Conservation (phyloP, 23 red algal species). For the Gracilaria gracilis region DNA sequence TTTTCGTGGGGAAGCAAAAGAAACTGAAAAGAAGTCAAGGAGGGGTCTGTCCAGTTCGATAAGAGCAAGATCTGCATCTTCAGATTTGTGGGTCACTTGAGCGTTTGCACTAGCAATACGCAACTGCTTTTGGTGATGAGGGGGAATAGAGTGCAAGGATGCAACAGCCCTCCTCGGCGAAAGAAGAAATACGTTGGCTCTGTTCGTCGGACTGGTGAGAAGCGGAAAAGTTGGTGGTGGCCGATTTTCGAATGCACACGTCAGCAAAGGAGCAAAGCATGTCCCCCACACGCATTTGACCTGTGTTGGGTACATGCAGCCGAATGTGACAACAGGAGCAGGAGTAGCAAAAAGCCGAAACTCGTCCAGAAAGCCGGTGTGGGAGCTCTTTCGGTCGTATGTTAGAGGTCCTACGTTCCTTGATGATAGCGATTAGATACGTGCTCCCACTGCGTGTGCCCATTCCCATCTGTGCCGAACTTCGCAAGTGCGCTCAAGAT, state of each 20-base stretch:
- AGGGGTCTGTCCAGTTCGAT: conserved; percentile 1
- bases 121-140: background rate
- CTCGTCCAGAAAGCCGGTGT: background rate
- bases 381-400: background rate
- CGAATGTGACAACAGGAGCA: background rate
- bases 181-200: conserved; percentile 5
- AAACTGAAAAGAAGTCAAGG: background rate
- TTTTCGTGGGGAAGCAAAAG: background rate
- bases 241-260: background rate
- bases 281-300: background rate
- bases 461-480: background rate
- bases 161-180: background rate
- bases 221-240: conserved; percentile 1
- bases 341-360: background rate
- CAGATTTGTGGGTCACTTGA: background rate
- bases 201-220: background rate
- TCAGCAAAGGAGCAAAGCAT: background rate
- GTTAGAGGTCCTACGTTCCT: too few relatives aligned
- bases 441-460: too few relatives aligned
- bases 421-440: too few relatives aligned
- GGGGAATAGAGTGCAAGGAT: conserved; percentile 8
- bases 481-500: too few relatives aligned
- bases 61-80: conserved; percentile 31
- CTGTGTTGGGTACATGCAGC: too few relatives aligned
- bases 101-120: background rate